Evolutionary conservation across 2,329 filamentous ascomycete species (phyloP).

Genomic region (Phaeosphaeriaceae sp.): DNA sequence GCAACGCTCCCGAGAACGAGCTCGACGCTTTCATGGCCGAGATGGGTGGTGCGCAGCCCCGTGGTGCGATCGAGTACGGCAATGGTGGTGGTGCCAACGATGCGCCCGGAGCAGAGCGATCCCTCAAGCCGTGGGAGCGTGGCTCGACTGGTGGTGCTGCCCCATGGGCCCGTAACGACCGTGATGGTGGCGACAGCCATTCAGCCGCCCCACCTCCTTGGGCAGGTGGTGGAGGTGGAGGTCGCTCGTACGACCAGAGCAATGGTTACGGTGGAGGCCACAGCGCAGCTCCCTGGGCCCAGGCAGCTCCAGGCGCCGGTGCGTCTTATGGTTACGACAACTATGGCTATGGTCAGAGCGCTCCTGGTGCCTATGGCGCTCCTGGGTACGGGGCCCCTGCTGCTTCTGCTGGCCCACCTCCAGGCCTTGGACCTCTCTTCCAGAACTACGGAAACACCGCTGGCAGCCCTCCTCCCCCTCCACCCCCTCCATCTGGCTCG

Average conservation of each 20-base stretch:
- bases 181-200: slow-evolving; percentile 53
- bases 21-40: slow-evolving; percentile 99
- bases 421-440: slow-evolving; percentile 70
- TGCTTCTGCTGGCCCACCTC: slow-evolving; percentile 54
- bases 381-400: slow-evolving; percentile 50
- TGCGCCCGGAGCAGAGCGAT: slow-evolving; percentile 56
- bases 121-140: slow-evolving; percentile 86
- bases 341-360: slow-evolving; percentile 42
- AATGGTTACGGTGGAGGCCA: slow-evolving; percentile 38
- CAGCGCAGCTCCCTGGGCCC: slow-evolving; percentile 50
- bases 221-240: slow-evolving; percentile 44
- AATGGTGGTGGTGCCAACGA: slow-evolving; percentile 58
- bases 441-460: slow-evolving; percentile 68
- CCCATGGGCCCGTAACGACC: slow-evolving; percentile 69
- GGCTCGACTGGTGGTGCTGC: slow-evolving; percentile 84
- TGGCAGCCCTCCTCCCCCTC: slow-evolving; percentile 67
- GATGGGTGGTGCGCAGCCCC: slow-evolving; percentile 78
- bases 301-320: slow-evolving; percentile 45
- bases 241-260: slow-evolving; percentile 38
- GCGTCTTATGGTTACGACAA: slow-evolving; percentile 54
- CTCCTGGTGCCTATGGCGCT: slow-evolving; percentile 54
- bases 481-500: slow-evolving; percentile 65
- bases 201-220: slow-evolving; percentile 51
- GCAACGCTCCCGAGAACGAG: slow-evolving; percentile 84
- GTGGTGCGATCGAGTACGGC: slow-evolving; percentile 74